Percentiles rank a stretch among this genome's conserved stretches.
Conservation (phyloP, 495 filamentous ascomycete species). For the Hypomontagnella monticulosa region DNA sequence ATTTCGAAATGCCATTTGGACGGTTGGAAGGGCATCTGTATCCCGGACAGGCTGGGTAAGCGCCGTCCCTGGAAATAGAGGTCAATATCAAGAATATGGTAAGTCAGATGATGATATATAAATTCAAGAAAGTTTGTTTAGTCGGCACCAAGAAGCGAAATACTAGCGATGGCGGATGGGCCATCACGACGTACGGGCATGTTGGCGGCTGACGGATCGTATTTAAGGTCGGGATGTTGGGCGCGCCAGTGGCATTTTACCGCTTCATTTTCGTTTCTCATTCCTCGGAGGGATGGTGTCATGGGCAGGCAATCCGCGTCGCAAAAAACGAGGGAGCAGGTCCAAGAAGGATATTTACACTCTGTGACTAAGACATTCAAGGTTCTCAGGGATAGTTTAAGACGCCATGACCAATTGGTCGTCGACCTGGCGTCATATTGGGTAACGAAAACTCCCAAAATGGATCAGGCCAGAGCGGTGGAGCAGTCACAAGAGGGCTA, state of each 20-base stretch:
- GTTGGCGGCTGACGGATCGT: conserved; percentile 8
- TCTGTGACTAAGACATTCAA: conserved; percentile 28
- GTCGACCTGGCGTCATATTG: conserved; percentile 37
- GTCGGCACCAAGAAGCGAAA: neutral
- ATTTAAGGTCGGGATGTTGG: conserved; percentile 11
- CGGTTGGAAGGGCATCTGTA: conserved; percentile 31
- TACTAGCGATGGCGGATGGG: neutral
- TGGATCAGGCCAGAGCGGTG: conserved; percentile 19
- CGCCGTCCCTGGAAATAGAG: neutral
- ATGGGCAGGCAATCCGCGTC: conserved; percentile 2
- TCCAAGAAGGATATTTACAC: conserved; percentile 18
- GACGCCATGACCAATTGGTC: conserved; percentile 32
- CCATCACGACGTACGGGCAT: conserved; percentile 11
- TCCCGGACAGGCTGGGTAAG: neutral
- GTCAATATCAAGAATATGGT: conserved; percentile 1
- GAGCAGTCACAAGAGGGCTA: conserved; percentile 11
- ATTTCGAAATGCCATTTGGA: conserved; percentile 68
- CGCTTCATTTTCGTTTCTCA: conserved; percentile 23
- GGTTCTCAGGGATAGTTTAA: conserved; percentile 17
- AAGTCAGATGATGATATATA: neutral
- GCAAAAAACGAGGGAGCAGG: neutral
- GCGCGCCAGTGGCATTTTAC: conserved; percentile 3
- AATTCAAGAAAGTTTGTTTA: neutral
- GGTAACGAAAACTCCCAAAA: conserved; percentile 39
- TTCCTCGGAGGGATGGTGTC: conserved; percentile 26